Conservation (phyloP, 768 basidiomycete species). For the Psilocybe cyanescens region DNA sequence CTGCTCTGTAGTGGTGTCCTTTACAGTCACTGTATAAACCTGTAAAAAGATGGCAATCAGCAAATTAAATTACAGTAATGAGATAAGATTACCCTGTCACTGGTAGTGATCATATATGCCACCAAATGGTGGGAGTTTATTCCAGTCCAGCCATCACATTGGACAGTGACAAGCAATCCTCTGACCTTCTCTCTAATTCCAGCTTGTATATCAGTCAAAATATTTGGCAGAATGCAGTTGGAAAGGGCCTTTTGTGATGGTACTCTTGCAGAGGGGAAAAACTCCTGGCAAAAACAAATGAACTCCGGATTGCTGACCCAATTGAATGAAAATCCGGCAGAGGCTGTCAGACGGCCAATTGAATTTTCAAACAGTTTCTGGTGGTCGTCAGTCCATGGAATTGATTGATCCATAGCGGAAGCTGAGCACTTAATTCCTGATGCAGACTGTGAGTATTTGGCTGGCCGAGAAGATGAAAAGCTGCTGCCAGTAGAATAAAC, state of each 20-base stretch:
- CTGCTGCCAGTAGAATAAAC: background rate
- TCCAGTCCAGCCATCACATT: conserved; percentile 41
- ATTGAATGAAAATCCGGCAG: conserved; percentile 33
- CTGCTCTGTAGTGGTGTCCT: conserved; percentile 33
- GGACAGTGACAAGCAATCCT: conserved; percentile 28
- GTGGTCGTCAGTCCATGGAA: background rate
- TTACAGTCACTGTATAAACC: conserved; percentile 33
- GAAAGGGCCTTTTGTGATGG: conserved; percentile 17
- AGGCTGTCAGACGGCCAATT: conserved; percentile 31
- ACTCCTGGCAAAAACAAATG: conserved; percentile 30
- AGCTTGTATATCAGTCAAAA: conserved; percentile 1
- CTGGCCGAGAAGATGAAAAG: background rate
- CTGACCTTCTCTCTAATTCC: background rate
- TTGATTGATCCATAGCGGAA: background rate
- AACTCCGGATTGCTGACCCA: conserved; percentile 43
- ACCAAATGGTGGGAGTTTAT: conserved; percentile 32
- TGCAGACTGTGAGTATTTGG: background rate
- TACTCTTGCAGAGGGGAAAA: conserved; percentile 31
- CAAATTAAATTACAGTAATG: conserved; percentile 22
- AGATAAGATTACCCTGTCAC: conserved; percentile 20
- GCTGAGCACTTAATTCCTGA: background rate
- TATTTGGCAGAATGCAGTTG: conserved; percentile 1
- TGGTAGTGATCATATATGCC: conserved; percentile 34
- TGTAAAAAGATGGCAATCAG: conserved; percentile 12
- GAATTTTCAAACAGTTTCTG: conserved; percentile 26